A percentile compares a stretch with the other conserved stretches of the same genome.
Conservation (phyloP, 257 asterid genomes). For the Lavandula angustifolia region DNA sequence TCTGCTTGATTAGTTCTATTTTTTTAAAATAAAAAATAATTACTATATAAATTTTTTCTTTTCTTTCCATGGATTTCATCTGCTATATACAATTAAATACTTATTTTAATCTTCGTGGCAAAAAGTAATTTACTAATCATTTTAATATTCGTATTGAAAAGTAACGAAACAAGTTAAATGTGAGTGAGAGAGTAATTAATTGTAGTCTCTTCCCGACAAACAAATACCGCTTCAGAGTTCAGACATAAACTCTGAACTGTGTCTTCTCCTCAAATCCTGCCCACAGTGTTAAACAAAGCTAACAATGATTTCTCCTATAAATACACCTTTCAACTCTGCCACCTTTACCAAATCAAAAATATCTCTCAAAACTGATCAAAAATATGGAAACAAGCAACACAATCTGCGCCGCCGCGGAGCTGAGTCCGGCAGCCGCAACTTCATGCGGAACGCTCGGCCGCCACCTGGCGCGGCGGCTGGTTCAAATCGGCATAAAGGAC, state of each 20-base stretch:
- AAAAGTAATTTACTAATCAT: too few species aligned
- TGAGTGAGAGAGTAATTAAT: not conserved
- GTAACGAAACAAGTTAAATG: too few species aligned
- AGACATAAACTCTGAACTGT: conserved; percentile 12
- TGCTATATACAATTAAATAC: too few species aligned
- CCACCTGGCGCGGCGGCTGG: conserved; percentile 71
- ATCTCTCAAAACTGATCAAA: conserved; percentile 7
- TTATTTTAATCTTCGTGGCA: too few species aligned
- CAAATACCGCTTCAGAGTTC: too few species aligned
- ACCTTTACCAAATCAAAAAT: not conserved
- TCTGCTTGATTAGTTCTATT: too few species aligned
- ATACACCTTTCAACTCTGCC: conserved; percentile 8
- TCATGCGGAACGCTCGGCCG: conserved; percentile 54
- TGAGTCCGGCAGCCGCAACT: conserved; percentile 25
- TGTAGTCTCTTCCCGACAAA: too few species aligned
- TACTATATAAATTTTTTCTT: too few species aligned
- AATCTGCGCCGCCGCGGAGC: conserved; percentile 23
- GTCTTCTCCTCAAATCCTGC: conserved; percentile 28
- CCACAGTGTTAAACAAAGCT: conserved; percentile 38
- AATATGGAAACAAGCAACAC: conserved; percentile 33
- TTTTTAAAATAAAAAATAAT: not conserved
- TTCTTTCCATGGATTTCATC: too few species aligned
- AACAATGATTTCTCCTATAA: conserved; percentile 19
- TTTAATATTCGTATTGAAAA: too few species aligned
- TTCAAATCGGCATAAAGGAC: conserved; percentile 65